Evolutionary conservation across 2,329 filamentous ascomycete genomes (phyloP).

Genomic region (Apiospora sp.): DNA sequence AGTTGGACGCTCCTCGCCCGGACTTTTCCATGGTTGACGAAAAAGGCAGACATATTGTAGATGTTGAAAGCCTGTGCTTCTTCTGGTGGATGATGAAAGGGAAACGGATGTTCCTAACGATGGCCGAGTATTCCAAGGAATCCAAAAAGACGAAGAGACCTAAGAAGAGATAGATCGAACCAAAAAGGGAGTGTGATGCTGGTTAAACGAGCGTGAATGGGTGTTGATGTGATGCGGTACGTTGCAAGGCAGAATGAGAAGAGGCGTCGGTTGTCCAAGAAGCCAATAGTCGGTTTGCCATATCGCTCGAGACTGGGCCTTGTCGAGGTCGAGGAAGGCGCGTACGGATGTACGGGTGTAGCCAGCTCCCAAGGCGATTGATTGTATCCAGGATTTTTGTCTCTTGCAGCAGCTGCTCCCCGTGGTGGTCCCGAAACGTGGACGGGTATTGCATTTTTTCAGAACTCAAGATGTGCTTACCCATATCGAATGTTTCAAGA

Average conservation of each 20-base stretch:
- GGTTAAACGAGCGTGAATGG: constrained; percentile 36
- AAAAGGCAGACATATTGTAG: constrained; percentile 51
- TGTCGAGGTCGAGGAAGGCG: constrained; percentile 26
- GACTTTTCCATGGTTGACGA: constrained; percentile 52
- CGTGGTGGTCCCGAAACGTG: constrained; percentile 24
- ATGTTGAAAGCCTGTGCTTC: constrained; percentile 37
- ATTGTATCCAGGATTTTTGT: constrained; percentile 15
- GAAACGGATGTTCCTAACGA: constrained; percentile 45
- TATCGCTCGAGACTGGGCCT: constrained; percentile 21
- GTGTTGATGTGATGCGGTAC: constrained; percentile 35
- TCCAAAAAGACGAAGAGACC: constrained; percentile 44
- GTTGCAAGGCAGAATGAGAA: constrained; percentile 21
- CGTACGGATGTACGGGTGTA: constrained; percentile 1
- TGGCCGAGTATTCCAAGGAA: constrained; percentile 46
- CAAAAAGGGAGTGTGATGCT: constrained; percentile 44
- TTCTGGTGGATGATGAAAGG: constrained; percentile 34
- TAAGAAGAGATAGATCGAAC: constrained; percentile 58
- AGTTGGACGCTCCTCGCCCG: constrained; percentile 60
- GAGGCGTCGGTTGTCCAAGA: background rate
- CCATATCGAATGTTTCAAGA: constrained; percentile 51
- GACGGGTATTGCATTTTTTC: constrained; percentile 34
- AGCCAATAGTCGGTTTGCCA: constrained; percentile 5
- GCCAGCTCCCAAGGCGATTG: background rate
- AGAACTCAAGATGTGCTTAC: constrained; percentile 49
- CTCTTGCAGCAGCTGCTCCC: constrained; percentile 37